Conservation (phyloP, 2,329 filamentous ascomycete species). For the Beauveria brongniartii region DNA sequence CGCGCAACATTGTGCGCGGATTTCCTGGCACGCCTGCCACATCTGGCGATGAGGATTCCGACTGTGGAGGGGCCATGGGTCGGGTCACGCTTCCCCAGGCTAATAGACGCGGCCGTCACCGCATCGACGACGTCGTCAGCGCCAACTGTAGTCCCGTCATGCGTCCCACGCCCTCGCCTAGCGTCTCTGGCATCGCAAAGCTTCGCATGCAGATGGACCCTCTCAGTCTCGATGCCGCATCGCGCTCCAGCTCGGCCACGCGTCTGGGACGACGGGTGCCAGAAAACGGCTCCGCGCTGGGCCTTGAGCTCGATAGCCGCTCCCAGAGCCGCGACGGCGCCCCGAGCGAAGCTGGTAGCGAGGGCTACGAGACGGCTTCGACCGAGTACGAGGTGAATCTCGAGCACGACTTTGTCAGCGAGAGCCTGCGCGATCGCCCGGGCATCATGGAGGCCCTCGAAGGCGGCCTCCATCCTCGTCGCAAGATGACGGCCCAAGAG, state of each 20-base stretch:
- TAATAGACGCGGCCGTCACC: constrained; percentile 31
- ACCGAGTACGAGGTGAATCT: constrained; percentile 81
- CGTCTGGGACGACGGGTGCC: constrained; percentile 37
- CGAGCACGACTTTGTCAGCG: constrained; percentile 76
- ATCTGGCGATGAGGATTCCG: constrained; percentile 52
- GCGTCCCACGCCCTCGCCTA: constrained; percentile 43
- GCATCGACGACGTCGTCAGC: constrained; percentile 50
- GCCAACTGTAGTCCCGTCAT: constrained; percentile 56
- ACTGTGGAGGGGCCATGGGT: constrained; percentile 27
- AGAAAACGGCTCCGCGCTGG: constrained; percentile 28
- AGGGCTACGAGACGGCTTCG: constrained; percentile 56
- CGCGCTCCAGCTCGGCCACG: constrained; percentile 49
- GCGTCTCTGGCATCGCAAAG: constrained; percentile 68
- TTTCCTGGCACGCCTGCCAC: constrained; percentile 46
- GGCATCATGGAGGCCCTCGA: constrained; percentile 38
- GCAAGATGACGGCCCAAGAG: constrained; percentile 87
- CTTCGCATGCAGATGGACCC: constrained; percentile 76
- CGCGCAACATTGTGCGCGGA: constrained; percentile 48
- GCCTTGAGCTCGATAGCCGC: constrained; percentile 48
- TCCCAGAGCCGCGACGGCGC: constrained; percentile 48
- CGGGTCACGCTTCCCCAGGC: constrained; percentile 30
- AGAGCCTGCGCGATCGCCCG: constrained; percentile 40
- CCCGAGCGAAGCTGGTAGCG: constrained; percentile 44
- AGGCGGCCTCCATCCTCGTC: constrained; percentile 45
- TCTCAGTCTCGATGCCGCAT: constrained; percentile 54